A percentile compares a stretch with the other conserved stretches of the same genome.
phyloP scores from a whole-genome alignment of 108 stramenopile species.

The Stephanodiscus minutulus region DNA sequence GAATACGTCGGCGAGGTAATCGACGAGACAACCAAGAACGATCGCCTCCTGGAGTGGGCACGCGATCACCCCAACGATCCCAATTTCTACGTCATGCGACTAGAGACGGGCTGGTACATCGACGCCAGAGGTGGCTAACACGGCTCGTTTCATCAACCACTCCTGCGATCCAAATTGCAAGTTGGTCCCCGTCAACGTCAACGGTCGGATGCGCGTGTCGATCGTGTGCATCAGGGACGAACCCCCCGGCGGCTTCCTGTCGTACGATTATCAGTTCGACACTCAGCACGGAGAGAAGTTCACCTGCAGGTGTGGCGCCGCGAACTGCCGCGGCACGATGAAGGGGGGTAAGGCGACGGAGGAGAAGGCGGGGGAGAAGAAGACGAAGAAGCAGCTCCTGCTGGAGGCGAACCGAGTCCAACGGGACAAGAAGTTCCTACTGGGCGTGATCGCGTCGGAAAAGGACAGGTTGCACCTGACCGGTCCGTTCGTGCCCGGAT shows the following conservation, averaged over 20 bases:
- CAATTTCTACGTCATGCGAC: constrained; percentile 94
- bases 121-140: constrained; percentile 87
- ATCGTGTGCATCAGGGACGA: constrained; percentile 81
- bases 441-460: constrained; percentile 40
- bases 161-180: constrained; percentile 94
- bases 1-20: constrained; percentile 94
- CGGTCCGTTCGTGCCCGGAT: constrained; percentile 58
- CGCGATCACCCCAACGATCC: constrained; percentile 89
- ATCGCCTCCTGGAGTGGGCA: constrained; percentile 70
- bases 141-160: constrained; percentile 94
- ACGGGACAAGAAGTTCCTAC: constrained; percentile 61
- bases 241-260: constrained; percentile 77
- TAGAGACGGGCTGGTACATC: constrained; percentile 82
- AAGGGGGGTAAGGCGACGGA: constrained; percentile 43
- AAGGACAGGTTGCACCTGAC: constrained; percentile 48
- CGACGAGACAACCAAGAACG: constrained; percentile 73
- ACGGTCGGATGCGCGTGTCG: constrained; percentile 82
- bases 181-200: constrained; percentile 79
- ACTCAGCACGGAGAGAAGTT: constrained; percentile 64
- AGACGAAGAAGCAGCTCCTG: constrained; percentile 48
- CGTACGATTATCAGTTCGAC: constrained; percentile 93
- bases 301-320: constrained; percentile 73
- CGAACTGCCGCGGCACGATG: constrained; percentile 86
- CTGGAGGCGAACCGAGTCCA: constrained; percentile 59
- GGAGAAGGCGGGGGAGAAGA: constrained; percentile 35